phyloP scores from a whole-genome alignment of 306 rosid genomes.

The Luffa acutangula region DNA sequence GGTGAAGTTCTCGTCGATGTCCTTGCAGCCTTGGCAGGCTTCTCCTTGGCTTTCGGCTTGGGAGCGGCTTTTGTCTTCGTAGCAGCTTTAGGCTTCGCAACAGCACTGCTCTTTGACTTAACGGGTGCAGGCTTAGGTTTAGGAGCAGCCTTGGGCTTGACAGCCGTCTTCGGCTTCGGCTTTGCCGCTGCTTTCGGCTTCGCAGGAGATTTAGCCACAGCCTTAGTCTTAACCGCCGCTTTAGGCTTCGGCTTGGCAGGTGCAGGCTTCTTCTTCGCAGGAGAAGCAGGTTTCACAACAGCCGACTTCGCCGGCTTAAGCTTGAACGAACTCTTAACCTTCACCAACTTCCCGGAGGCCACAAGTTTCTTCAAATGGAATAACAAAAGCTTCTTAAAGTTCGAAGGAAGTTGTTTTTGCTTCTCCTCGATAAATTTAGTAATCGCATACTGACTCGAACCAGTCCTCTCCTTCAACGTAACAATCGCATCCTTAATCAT shows the following conservation, averaged over 20 bases:
- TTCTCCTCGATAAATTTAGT: constrained; percentile 64
- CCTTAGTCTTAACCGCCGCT: constrained; percentile 1
- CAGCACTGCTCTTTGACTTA: constrained; percentile 22
- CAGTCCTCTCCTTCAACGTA: constrained; percentile 61
- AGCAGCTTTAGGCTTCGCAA: constrained; percentile 24
- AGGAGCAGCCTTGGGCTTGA: constrained; percentile 17
- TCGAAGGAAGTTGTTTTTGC: constrained; percentile 51
- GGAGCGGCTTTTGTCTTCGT: constrained; percentile 20
- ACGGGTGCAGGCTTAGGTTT: constrained; percentile 13
- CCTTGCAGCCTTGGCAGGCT: constrained; percentile 46
- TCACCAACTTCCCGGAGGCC: constrained; percentile 45
- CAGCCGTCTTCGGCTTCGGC: constrained; percentile 19
- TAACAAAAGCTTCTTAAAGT: constrained; percentile 62
- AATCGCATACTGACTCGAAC: constrained; percentile 90
- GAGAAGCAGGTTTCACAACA: constrained; percentile 5
- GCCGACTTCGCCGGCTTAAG: constrained; percentile 19
- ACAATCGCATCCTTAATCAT: constrained; percentile 77
- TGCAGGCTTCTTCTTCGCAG: constrained; percentile 32
- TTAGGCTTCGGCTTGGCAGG: constrained; percentile 35
- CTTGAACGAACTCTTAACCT: constrained; percentile 73
- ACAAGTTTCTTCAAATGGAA: constrained; percentile 64
- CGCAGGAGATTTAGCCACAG: constrained; percentile 11
- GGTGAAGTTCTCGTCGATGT: constrained; percentile 60
- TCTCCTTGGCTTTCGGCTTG: constrained; percentile 39
- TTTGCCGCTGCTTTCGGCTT: constrained; percentile 23